phyloP scores from a whole-genome alignment of 306 rosid genomes.

The Quercus glauca region DNA sequence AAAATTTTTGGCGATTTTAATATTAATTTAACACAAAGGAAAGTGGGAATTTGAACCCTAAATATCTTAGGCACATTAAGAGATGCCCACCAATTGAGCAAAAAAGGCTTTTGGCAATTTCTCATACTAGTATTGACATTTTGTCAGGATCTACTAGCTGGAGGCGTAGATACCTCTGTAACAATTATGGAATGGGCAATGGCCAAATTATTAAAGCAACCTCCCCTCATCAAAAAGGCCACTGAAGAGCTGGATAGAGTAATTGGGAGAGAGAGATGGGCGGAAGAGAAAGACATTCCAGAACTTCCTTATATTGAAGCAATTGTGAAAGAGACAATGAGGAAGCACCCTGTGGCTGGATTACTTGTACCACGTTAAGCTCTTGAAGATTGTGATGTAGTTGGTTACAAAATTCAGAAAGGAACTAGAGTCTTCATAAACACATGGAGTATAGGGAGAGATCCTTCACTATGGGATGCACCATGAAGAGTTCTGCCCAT shows the following conservation, averaged over 20 bases:
- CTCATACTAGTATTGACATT: too few species aligned
- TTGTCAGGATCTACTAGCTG: slow-evolving; percentile 30
- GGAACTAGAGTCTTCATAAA: slow-evolving; percentile 15
- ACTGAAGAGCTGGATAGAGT: slow-evolving; percentile 34
- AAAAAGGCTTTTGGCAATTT: too few species aligned
- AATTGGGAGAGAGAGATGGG: slow-evolving; percentile 34
- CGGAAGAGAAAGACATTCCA: slow-evolving; percentile 36
- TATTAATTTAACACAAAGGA: too few species aligned
- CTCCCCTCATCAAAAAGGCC: slow-evolving; percentile 26
- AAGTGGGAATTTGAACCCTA: rapidly evolving
- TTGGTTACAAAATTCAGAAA: slow-evolving; percentile 8
- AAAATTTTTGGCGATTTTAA: too few species aligned
- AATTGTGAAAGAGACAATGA: slow-evolving; percentile 36
- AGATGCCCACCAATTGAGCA: too few species aligned
- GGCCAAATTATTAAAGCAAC: slow-evolving; percentile 39
- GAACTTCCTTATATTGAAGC: slow-evolving; percentile 30
- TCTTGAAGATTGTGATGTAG: slow-evolving; percentile 25
- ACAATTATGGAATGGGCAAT: slow-evolving; percentile 38
- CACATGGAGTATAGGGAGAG: slow-evolving; percentile 40
- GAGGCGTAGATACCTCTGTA: slow-evolving; percentile 34
- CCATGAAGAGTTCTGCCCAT: slow-evolving; percentile 27
- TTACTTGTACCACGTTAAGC: slow-evolving; percentile 32
- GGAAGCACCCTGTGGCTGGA: slow-evolving; percentile 25
- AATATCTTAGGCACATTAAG: too few species aligned
- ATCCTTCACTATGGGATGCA: slow-evolving; percentile 25